Conservation (phyloP, 2,329 filamentous ascomycete genomes). For the Colletotrichum liaoningense region DNA sequence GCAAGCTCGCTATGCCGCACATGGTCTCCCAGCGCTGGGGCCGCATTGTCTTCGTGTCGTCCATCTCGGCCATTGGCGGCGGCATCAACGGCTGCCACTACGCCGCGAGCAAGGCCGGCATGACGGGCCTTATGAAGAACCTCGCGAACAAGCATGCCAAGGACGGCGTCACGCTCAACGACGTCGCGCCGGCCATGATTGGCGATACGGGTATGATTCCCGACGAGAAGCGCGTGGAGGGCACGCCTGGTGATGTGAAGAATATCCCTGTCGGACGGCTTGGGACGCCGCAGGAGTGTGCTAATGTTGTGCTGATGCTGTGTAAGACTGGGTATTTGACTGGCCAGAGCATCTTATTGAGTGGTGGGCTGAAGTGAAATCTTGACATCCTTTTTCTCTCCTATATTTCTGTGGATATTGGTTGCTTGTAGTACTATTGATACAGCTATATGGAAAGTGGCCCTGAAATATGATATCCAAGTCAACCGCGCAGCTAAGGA, state of each 20-base stretch:
- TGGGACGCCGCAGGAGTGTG: constrained; percentile 69
- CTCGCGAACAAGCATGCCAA: constrained; percentile 68
- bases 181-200: constrained; percentile 77
- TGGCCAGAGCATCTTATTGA: constrained; percentile 65
- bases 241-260: constrained; percentile 67
- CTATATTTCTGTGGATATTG: not conserved
- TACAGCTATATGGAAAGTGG: not conserved
- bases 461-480: not conserved
- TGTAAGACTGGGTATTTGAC: constrained; percentile 71
- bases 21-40: constrained; percentile 73
- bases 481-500: no score
- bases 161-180: constrained; percentile 73
- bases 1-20: constrained; percentile 68
- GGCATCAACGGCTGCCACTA: constrained; percentile 73
- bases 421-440: not conserved
- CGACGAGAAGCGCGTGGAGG: constrained; percentile 59
- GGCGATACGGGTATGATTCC: constrained; percentile 73
- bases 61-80: constrained; percentile 71
- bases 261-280: constrained; percentile 70
- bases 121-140: constrained; percentile 75
- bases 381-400: not conserved
- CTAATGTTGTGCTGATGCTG: constrained; percentile 70
- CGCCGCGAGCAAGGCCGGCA: constrained; percentile 70
- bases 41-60: constrained; percentile 72
- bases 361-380: constrained; percentile 61